These are phyloP conservation scores for Peniophora sp. DNA, from an alignment of 1,284 basidiomycete genomes.

Conservation along the genomic window DNA sequence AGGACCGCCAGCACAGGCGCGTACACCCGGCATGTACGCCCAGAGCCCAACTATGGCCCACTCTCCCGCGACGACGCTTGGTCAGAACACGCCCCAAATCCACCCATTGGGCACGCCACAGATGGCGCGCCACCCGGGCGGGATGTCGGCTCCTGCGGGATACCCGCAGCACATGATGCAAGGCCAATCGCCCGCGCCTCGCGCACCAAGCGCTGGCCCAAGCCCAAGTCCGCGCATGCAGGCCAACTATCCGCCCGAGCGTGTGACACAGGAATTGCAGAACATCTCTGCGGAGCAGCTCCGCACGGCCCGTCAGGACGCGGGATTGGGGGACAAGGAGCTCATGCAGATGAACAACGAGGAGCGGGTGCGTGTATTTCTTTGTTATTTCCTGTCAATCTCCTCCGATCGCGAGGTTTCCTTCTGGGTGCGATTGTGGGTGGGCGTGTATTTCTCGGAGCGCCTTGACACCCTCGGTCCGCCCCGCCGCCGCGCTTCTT, in stretches of 20 bases:
- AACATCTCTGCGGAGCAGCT: slow-evolving; percentile 21
- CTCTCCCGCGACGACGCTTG: too few species aligned
- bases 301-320: slow-evolving; percentile 32
- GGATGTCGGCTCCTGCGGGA: slow-evolving; percentile 18
- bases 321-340: slow-evolving; percentile 45
- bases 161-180: slow-evolving; percentile 32
- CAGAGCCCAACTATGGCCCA: slow-evolving; percentile 35
- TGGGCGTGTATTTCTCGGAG: background rate
- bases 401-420: too few species aligned
- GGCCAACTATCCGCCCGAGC: slow-evolving; percentile 31
- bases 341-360: slow-evolving; percentile 28
- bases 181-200: slow-evolving; percentile 29
- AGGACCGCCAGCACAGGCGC: slow-evolving; percentile 26
- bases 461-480: background rate
- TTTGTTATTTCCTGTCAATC: background rate
- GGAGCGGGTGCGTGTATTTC: slow-evolving; percentile 47
- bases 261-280: slow-evolving; percentile 9
- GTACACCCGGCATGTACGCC: slow-evolving; percentile 32
- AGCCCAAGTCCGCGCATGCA: slow-evolving; percentile 51
- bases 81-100: too few species aligned
- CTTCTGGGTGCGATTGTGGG: background rate
- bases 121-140: slow-evolving; percentile 19
- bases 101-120: background rate
- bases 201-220: slow-evolving; percentile 40
- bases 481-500: background rate